These are phyloP conservation scores for Xylaria sp. DNA, from an alignment of 2,329 filamentous ascomycete species.

Conservation along the genomic window DNA sequence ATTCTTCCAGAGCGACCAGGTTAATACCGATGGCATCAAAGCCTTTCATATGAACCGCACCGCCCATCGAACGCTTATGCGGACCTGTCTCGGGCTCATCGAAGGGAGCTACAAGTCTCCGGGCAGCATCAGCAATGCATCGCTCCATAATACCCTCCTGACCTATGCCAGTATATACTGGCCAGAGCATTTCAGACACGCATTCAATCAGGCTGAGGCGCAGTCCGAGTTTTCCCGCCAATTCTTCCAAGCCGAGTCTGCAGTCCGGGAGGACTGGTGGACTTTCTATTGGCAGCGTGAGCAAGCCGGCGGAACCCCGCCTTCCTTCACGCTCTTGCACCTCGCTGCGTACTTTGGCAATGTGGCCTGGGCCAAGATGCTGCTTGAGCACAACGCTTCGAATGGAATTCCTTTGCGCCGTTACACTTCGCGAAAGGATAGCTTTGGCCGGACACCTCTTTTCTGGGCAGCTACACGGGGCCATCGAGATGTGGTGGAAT, in stretches of 20 bases:
- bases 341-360: constrained; percentile 27
- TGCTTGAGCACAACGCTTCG: constrained; percentile 6
- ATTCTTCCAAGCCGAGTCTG: constrained; percentile 6
- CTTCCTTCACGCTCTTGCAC: constrained; percentile 21
- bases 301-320: constrained; percentile 4
- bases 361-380: constrained; percentile 15
- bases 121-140: neutral
- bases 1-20: constrained; percentile 21
- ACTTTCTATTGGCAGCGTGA: constrained; percentile 11
- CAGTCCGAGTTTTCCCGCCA: constrained; percentile 3
- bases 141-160: neutral
- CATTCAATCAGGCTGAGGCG: neutral
- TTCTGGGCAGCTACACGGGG: constrained; percentile 15
- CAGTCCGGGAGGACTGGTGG: constrained; percentile 16
- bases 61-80: constrained; percentile 14
- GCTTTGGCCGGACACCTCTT: constrained; percentile 10
- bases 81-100: constrained; percentile 14
- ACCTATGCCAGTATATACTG: constrained; percentile 18
- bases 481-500: constrained; percentile 20
- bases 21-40: constrained; percentile 12
- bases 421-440: constrained; percentile 19
- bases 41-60: constrained; percentile 7
- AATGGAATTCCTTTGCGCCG: too few species aligned
- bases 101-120: constrained; percentile 9
- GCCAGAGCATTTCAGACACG: constrained; percentile 15